A percentile compares a stretch with the other conserved stretches of the same genome.
Evolutionary conservation across 1,284 basidiomycete species (phyloP).

Genomic region (Ceratobasidium sp.): DNA sequence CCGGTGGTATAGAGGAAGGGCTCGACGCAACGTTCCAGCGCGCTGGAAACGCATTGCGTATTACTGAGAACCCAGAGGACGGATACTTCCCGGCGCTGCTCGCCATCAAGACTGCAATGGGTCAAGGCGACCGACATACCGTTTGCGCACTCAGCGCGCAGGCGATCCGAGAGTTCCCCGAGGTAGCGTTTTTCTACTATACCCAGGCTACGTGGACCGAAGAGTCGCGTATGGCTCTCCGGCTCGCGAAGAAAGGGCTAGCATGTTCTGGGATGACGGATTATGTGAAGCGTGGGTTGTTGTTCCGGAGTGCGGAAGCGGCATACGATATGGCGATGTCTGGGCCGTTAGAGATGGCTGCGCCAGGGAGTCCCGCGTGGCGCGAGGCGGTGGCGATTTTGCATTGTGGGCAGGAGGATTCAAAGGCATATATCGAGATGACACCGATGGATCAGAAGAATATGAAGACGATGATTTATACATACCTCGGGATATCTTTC

Average conservation of each 20-base stretch:
- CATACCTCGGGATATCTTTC: constrained; percentile 20
- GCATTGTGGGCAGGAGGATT: constrained; percentile 35
- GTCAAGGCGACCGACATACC: neutral
- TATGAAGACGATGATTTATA: constrained; percentile 38
- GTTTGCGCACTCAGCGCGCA: neutral
- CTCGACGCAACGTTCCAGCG: constrained; percentile 6
- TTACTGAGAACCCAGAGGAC: constrained; percentile 22
- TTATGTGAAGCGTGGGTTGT: constrained; percentile 40
- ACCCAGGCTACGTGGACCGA: constrained; percentile 35
- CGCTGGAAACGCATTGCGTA: constrained; percentile 10
- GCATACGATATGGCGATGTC: constrained; percentile 26
- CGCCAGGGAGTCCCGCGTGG: constrained; percentile 31
- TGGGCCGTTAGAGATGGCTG: constrained; percentile 23
- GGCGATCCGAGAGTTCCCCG: constrained; percentile 17
- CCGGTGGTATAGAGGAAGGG: constrained; percentile 2
- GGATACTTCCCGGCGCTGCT: constrained; percentile 20
- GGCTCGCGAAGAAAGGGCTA: constrained; percentile 28
- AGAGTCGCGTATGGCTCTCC: constrained; percentile 21
- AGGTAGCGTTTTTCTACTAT: constrained; percentile 37
- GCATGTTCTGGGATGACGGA: constrained; percentile 34
- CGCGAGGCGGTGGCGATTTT: constrained; percentile 36
- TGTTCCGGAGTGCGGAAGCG: constrained; percentile 24
- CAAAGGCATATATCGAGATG: constrained; percentile 42
- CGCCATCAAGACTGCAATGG: constrained; percentile 24
- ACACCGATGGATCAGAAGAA: constrained; percentile 42